Base-by-base conservation (phyloP, 768 basidiomycete genomes). In the Amanita exitialis region DNA sequence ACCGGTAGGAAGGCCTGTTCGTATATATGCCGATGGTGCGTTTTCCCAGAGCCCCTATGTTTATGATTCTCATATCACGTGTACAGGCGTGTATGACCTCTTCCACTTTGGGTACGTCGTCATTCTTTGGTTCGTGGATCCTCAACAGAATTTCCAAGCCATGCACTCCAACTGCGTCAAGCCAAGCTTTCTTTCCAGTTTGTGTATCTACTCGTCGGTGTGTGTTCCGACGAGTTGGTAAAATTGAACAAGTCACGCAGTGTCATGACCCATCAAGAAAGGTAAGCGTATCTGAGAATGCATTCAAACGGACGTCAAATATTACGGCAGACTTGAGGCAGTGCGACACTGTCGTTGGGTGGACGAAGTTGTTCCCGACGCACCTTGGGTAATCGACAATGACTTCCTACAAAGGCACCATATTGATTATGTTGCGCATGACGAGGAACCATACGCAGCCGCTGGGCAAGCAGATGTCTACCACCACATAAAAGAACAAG, bases 271-370 rank as follows among this genome's bases (percentile, higher is more conserved):
- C 88, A 94, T 56, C 76, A 78, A 0, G 96, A 99, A 56, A 52
- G 59, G 56, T 60, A 38, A 16, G 30, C 7, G 49, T 13, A 21
- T 21, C 30, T 9, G 34, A 23, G 37, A 38, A 18, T 47, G 12
- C 39, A 49, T 15, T 27, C 15, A 34, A 35, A 43, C 23, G 27
- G 13, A 35, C 25, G 32, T 38, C 36, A 18, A 46, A 46, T 38
- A 13, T 21, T 35, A 27, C 16, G 44, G 10, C 47, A 87, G 86
- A 53, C 74, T 92, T 58, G 96, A 98, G 67, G 80, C 87, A 4
- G 86, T 84, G n/a, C 75, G 90, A n/a, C 91, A 98, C 64, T 94
- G 94, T 64, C 80, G 90, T 51, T 99, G 95, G 95, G 92, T 93
- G 0, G 92, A 96, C 62, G 87, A 97, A 66, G 84, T 99, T 43